A percentile compares a stretch with the other conserved stretches of the same genome.
These are phyloP conservation scores for Silybum marianum DNA, from an alignment of 129 eudicot species.

Conservation along the genomic window DNA sequence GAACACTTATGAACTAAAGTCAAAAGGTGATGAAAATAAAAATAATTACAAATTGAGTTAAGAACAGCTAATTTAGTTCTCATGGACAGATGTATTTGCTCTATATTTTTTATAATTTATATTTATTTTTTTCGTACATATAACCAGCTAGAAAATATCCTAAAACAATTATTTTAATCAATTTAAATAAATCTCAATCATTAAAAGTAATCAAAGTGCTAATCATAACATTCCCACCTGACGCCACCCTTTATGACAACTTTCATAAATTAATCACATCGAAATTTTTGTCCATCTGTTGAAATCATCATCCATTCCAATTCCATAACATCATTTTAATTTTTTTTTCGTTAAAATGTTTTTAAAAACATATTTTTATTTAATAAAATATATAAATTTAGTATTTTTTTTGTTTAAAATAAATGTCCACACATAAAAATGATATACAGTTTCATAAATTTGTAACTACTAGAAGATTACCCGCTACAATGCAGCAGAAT, in stretches of 20 bases:
- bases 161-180: neutral
- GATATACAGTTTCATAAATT: too few relatives aligned
- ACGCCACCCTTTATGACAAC: constrained; percentile 25
- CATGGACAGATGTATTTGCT: constrained; percentile 17
- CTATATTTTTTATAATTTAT: neutral
- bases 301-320: neutral
- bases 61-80: constrained; percentile 16
- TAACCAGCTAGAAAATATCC: neutral
- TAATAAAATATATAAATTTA: too few relatives aligned
- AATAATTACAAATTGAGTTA: neutral
- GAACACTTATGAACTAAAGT: too few relatives aligned
- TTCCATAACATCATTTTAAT: too few relatives aligned
- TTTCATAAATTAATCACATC: constrained; percentile 19
- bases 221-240: constrained; percentile 31
- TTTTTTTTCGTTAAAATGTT: too few relatives aligned
- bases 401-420: too few relatives aligned
- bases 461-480: too few relatives aligned
- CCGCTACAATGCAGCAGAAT: too few relatives aligned
- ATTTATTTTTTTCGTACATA: neutral
- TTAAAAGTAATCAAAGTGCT: constrained; percentile 11
- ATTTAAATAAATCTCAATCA: neutral
- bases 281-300: constrained; percentile 23
- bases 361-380: too few relatives aligned
- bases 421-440: too few relatives aligned
- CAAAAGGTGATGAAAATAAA: too few relatives aligned